Percentiles rank a stretch among this genome's conserved stretches.
phyloP scores from a whole-genome alignment of 139 green algal genomes.

The Coelastrella sp. region DNA sequence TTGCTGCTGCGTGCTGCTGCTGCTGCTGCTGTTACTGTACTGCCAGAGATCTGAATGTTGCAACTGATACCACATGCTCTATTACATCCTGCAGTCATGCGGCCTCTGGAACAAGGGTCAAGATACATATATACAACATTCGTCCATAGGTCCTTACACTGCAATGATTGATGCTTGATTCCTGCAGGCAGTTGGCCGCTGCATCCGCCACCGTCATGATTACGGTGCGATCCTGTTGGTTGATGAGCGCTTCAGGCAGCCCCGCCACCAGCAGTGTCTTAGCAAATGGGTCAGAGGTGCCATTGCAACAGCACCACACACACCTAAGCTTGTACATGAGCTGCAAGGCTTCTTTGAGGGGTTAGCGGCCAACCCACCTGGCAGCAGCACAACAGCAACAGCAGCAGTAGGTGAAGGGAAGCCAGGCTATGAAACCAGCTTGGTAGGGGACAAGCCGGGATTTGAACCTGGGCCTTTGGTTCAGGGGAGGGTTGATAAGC shows the following conservation, averaged over 20 bases:
- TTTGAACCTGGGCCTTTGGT: background rate
- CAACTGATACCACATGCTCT: no score
- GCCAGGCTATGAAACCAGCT: background rate
- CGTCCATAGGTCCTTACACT: background rate
- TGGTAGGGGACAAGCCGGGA: background rate
- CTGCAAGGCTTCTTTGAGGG: slow-evolving; percentile 68
- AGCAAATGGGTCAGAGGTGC: slow-evolving; percentile 76
- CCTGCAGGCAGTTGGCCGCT: slow-evolving; percentile 86
- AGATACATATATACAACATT: no score
- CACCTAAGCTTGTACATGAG: slow-evolving; percentile 40
- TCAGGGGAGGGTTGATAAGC: background rate
- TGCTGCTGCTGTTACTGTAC: no score
- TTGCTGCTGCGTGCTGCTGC: no score
- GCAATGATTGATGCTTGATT: background rate
- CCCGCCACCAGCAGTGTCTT: slow-evolving; percentile 64
- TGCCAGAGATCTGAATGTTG: no score
- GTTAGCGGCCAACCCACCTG: slow-evolving; percentile 67
- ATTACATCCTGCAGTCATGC: no score
- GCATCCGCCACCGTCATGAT: slow-evolving; percentile 94
- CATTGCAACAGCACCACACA: slow-evolving; percentile 11
- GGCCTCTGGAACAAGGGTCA: no score
- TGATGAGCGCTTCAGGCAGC: slow-evolving; percentile 83
- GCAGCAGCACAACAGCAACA: background rate
- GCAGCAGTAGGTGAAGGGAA: background rate
- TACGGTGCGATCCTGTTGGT: slow-evolving; percentile 96